A percentile compares a stretch with the other conserved stretches of the same genome.
These are phyloP conservation scores for Entonaema liquescens DNA, from an alignment of 495 filamentous ascomycete species.

Conservation along the genomic window DNA sequence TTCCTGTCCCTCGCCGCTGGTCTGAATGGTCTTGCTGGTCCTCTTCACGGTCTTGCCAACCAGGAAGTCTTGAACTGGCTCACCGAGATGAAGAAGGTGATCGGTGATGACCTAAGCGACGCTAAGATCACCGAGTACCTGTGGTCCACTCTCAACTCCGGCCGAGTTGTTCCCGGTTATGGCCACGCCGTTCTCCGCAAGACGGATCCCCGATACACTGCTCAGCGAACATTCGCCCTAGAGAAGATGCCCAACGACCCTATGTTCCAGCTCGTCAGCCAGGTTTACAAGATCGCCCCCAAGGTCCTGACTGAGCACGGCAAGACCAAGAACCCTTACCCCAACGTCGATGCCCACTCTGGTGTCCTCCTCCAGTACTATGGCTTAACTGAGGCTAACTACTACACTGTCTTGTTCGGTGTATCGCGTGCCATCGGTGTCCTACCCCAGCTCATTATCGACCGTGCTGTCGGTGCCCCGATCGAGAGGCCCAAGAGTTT, in stretches of 20 bases:
- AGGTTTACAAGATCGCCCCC: conserved; percentile 99
- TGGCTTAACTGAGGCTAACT: conserved; percentile 96
- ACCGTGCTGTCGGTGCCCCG: conserved; percentile 91
- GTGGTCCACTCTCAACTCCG: conserved; percentile 94
- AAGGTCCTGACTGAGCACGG: conserved; percentile 98
- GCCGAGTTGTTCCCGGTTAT: conserved; percentile 96
- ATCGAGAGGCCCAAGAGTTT: conserved; percentile 94
- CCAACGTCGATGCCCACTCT: conserved; percentile 73
- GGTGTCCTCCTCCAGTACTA: conserved; percentile 99
- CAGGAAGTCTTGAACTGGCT: conserved; percentile 99
- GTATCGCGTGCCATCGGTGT: conserved; percentile 98
- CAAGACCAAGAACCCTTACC: conserved; percentile 89
- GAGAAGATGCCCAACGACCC: conserved; percentile 89
- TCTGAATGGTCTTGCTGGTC: conserved; percentile 96
- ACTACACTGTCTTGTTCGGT: conserved; percentile 99
- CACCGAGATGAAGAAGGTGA: conserved; percentile 94
- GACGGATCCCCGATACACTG: conserved; percentile 98
- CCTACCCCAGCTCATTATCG: conserved; percentile 98
- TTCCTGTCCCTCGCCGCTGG: conserved; percentile 96
- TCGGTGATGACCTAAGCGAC: conserved; percentile 95
- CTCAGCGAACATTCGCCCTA: conserved; percentile 94
- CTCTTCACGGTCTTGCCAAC: conserved; percentile 98
- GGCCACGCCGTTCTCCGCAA: conserved; percentile 99
- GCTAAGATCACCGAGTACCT: conserved; percentile 96
- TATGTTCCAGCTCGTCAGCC: conserved; percentile 99